A percentile compares a stretch with the other conserved stretches of the same genome.
Evolutionary conservation across 1,284 basidiomycete genomes (phyloP).

Genomic region (Moesziomyces antarcticus): DNA sequence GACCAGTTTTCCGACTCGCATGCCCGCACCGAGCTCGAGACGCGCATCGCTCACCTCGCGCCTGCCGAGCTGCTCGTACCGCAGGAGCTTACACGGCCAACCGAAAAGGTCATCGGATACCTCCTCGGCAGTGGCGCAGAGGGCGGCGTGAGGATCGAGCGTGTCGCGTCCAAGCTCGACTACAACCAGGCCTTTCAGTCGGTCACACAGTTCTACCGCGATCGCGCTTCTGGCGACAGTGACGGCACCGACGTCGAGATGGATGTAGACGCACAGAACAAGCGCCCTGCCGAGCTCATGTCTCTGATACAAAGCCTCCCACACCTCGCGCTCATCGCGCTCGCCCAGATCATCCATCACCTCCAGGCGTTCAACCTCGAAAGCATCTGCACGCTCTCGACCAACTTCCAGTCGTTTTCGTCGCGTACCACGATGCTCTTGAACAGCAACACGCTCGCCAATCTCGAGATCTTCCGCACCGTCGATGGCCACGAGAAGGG

Average conservation of each 20-base stretch:
- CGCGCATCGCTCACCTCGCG: slow-evolving; percentile 68
- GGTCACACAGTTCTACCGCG: slow-evolving; percentile 78
- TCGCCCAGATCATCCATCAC: slow-evolving; percentile 82
- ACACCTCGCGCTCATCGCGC: slow-evolving; percentile 75
- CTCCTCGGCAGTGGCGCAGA: slow-evolving; percentile 71
- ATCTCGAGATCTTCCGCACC: slow-evolving; percentile 71
- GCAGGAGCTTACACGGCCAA: slow-evolving; percentile 76
- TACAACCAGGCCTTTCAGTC: slow-evolving; percentile 80
- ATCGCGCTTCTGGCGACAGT: neutral
- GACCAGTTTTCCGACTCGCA: slow-evolving; percentile 75
- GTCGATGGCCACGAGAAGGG: slow-evolving; percentile 79
- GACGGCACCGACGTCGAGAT: neutral
- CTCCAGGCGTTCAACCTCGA: slow-evolving; percentile 80
- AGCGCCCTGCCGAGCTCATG: slow-evolving; percentile 11
- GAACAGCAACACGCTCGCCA: slow-evolving; percentile 85
- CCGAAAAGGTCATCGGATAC: slow-evolving; percentile 78
- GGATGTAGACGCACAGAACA: slow-evolving; percentile 23
- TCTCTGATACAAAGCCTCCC: slow-evolving; percentile 39
- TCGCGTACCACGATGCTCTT: slow-evolving; percentile 83
- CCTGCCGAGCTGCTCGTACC: slow-evolving; percentile 83
- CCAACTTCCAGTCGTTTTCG: slow-evolving; percentile 77
- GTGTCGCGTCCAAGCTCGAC: slow-evolving; percentile 73
- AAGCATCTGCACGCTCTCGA: slow-evolving; percentile 50
- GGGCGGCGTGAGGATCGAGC: slow-evolving; percentile 73
- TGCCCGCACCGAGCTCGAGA: slow-evolving; percentile 62